These are phyloP conservation scores for Botrytis fragariae DNA, from an alignment of 2,329 filamentous ascomycete genomes.

Conservation along the genomic window DNA sequence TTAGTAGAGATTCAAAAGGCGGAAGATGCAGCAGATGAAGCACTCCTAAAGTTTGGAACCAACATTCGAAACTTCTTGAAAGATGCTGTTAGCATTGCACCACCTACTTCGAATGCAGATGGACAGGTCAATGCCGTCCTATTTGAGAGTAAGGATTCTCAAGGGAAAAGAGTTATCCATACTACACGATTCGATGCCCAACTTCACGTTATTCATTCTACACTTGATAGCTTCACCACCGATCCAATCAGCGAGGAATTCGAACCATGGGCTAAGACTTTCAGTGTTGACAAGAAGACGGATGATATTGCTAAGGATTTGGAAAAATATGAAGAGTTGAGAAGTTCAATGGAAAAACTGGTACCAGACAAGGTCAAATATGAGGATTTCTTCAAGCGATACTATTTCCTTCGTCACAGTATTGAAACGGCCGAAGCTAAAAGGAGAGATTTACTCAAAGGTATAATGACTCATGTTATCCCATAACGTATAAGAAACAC, in stretches of 20 bases:
- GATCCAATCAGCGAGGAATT: slow-evolving; percentile 78
- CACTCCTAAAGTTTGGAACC: slow-evolving; percentile 83
- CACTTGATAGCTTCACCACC: slow-evolving; percentile 74
- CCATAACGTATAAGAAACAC: slow-evolving; percentile 6
- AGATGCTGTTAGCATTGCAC: slow-evolving; percentile 85
- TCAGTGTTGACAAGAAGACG: slow-evolving; percentile 82
- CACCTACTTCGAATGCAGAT: slow-evolving; percentile 56
- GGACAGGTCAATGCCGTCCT: slow-evolving; percentile 62
- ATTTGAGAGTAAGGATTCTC: slow-evolving; percentile 90
- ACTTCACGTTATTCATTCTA: slow-evolving; percentile 90
- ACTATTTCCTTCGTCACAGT: slow-evolving; percentile 91
- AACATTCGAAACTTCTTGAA: slow-evolving; percentile 87
- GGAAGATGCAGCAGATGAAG: slow-evolving; percentile 95
- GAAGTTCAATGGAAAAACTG: slow-evolving; percentile 87
- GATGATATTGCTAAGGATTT: slow-evolving; percentile 78
- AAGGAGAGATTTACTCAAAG: slow-evolving; percentile 85
- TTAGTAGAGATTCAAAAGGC: slow-evolving; percentile 87
- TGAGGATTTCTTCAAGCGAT: slow-evolving; percentile 84
- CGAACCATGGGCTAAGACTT: slow-evolving; percentile 67
- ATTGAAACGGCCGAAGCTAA: slow-evolving; percentile 91
- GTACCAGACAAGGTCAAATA: slow-evolving; percentile 95
- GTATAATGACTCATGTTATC: slow-evolving; percentile 48
- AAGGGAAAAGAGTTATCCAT: slow-evolving; percentile 90
- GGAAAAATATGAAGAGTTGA: slow-evolving; percentile 80
- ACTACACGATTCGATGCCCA: slow-evolving; percentile 93